Percentiles rank a stretch among this genome's conserved stretches.
Conservation (phyloP, 371 early-diverging fungal species). For the Rhizopus delemar region DNA sequence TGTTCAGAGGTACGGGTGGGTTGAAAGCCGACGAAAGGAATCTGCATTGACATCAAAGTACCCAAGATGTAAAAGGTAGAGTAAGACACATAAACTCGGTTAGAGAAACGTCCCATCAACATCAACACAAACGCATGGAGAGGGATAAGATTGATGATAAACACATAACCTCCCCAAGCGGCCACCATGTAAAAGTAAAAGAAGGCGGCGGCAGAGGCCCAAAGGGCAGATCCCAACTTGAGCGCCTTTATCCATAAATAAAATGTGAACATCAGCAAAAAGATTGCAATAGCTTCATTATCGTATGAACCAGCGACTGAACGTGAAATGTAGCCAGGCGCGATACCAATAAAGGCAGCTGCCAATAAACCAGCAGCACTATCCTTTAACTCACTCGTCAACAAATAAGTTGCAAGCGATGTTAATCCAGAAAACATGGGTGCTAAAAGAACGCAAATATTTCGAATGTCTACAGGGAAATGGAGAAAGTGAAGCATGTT, state of each 20-base stretch:
- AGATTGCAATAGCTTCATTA: slow-evolving; percentile 99
- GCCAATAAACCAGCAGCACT: slow-evolving; percentile 92
- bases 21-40: slow-evolving; percentile 99
- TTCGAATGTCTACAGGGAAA: slow-evolving; percentile 96
- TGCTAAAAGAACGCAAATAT: slow-evolving; percentile 96
- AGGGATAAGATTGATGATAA: slow-evolving; percentile 98
- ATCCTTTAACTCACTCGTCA: slow-evolving; percentile 89
- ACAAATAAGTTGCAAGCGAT: slow-evolving; percentile 89
- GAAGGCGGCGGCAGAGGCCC: slow-evolving; percentile 82
- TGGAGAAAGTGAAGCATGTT: slow-evolving; percentile 85
- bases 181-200: slow-evolving; percentile 99
- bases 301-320: slow-evolving; percentile 99
- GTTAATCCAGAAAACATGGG: slow-evolving; percentile 95
- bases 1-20: slow-evolving; percentile 97
- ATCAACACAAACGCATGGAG: slow-evolving; percentile 92
- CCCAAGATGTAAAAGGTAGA: slow-evolving; percentile 96
- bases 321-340: slow-evolving; percentile 98
- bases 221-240: slow-evolving; percentile 89
- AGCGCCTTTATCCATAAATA: slow-evolving; percentile 96
- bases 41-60: slow-evolving; percentile 95
- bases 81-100: slow-evolving; percentile 92
- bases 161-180: slow-evolving; percentile 99
- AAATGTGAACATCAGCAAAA: slow-evolving; percentile 95
- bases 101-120: slow-evolving; percentile 95
- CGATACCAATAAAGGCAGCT: slow-evolving; percentile 95